Percentiles rank a stretch among this genome's conserved stretches.
These are phyloP conservation scores for Ophiostoma pallidulum DNA, from an alignment of 2,329 filamentous ascomycete genomes.

Conservation along the genomic window DNA sequence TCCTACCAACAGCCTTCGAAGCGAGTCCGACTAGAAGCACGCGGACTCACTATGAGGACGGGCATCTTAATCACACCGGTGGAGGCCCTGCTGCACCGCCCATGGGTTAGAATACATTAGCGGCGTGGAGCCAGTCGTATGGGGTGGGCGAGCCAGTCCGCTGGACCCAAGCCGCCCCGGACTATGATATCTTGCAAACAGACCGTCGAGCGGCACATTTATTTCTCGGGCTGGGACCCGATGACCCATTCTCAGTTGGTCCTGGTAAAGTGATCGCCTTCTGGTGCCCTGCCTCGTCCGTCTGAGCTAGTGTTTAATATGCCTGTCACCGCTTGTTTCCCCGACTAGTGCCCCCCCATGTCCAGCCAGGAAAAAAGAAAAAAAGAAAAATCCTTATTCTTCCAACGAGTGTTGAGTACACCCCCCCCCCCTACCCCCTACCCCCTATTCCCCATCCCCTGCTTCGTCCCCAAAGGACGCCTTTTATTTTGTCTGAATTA, in stretches of 20 bases:
- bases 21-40: too few relatives aligned
- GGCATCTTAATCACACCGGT: too few relatives aligned
- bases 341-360: conserved; percentile 6
- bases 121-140: conserved; percentile 5
- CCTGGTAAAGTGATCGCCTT: conserved; percentile 9
- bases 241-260: conserved; percentile 9
- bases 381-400: conserved; percentile 7
- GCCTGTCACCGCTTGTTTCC: conserved; percentile 16
- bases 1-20: too few relatives aligned
- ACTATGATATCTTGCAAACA: conserved; percentile 2
- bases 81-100: background rate
- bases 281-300: conserved; percentile 9
- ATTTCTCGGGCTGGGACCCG: conserved; percentile 6
- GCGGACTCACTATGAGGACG: too few relatives aligned
- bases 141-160: conserved; percentile 15
- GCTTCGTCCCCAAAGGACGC: background rate
- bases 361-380: conserved; percentile 8
- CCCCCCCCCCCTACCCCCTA: background rate
- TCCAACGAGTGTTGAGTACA: too few relatives aligned
- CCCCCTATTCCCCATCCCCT: conserved; percentile 5
- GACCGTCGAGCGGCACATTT: conserved; percentile 7
- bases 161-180: conserved; percentile 13
- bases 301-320: conserved; percentile 3
- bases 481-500: background rate
- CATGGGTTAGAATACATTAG: conserved; percentile 8